Base-by-base conservation (phyloP, 768 basidiomycete genomes). In the Suillus ampliporus region DNA sequence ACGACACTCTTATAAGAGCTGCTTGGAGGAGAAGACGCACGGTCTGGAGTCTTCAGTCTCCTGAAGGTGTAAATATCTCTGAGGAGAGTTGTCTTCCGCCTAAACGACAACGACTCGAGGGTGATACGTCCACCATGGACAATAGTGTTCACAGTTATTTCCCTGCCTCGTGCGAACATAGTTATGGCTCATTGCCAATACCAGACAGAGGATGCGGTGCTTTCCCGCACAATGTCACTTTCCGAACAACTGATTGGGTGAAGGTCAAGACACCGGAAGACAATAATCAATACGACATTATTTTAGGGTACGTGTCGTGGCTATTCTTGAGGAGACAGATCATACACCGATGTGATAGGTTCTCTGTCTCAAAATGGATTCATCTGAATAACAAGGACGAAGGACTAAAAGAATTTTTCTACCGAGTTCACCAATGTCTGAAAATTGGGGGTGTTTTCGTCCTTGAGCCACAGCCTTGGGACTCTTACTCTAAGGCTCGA, bases 341-440 rank as follows among this genome's bases (percentile, higher is more conserved):
- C 58, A 23, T 43, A 38, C 28, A 59, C 13, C 10, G 21, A 34
- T 38, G 5, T 46, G 37, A 4, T 70, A 95, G 93, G 1, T 87
- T 97, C 67, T 96, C 94, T 0, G 76, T 96, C 48, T 86, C 94
- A 0, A 97, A 95, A 76, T 97, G 95, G 95, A 92, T 96, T 35
- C 95, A 97, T 74, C 79, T 97, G 11, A 89, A 95, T 66, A 79
- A 81, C 13, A 90, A 91, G 11, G 95, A 97, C 69, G 83, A 84
- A 1, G 94, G 87, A 0, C 68, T 97, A n/a, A 66, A 73, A 40
- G 62, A 65, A 0, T 93, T 95, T 74, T 96, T 97, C 69, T 76
- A 71, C 3, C 84, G 87, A 46, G 85, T 89, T 0, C 77, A 86
- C 65, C 69, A 73, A 31, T 82, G 84, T 3, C 79, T 97, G 17